Base-by-base conservation (phyloP, 306 rosid genomes). In the Dalbergia cochinchinensis region DNA sequence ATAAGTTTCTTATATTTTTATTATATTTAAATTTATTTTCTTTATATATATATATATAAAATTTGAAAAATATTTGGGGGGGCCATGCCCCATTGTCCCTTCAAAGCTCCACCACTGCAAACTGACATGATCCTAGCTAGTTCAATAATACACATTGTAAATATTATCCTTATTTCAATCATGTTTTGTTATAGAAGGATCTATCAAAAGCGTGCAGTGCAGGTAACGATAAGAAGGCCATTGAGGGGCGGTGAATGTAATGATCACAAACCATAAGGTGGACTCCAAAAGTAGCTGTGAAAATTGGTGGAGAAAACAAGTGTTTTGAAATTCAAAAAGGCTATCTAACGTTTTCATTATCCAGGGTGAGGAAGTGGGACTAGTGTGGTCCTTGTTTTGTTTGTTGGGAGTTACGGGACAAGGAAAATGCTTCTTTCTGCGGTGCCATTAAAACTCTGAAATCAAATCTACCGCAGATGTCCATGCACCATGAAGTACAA, bases 251-350 rank as follows among this genome's bases (percentile, higher is more conserved):
- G 51, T 55, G 77, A 72, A 19, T 20, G 57, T 55, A 11, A 55
- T 9, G 19, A 72, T 72, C 39, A 55, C 13, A 54, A 72, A 35
- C 68, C 47, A 65, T 37, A 61, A 61, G 31, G 42, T 31, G 15
- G 12, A 53, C 11, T 59, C 19, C 11, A 42, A 42, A 42, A 7
- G 6, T 42, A 8, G 47, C 6, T 55, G 53, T 57, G 22, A 71
- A 34, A 12, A 18, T 44, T 12, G 11, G 50, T 16, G 6, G 26
- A 33, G 35, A 8, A 47, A 76, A 33, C 31, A 31, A 66, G 57
- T 14, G 74, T 8, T 4, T 31, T 66, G 68, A 54, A 54, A 53
- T 77, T 65, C 34, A 77, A 33, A 77, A 41, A 67, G 15, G 67
- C 41, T 50, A 20, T 22, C 10, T 41, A 39, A 55, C 64, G 39